Base-by-base conservation (phyloP, 2,329 filamentous ascomycete species). In the Calonectria henricotiae region DNA sequence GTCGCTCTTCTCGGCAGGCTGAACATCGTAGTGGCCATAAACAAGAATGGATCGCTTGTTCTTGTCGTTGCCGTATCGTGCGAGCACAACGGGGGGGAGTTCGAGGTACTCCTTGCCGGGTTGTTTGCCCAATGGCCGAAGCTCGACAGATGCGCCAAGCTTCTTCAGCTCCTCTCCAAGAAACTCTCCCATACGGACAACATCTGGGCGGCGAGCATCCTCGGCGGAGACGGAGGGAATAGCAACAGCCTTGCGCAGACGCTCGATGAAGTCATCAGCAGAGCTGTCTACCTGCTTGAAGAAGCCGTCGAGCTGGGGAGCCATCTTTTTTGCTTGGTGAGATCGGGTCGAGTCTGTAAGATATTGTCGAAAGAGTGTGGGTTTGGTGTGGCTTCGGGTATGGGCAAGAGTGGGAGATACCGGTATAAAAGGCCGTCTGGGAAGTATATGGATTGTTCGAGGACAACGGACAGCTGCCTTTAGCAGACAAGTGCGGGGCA, bases 1-100 rank as follows among this genome's bases (percentile, higher is more conserved):
- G 78, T 99, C 96, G 76, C 93, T 94, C 86, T 93, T 93, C 80
- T 95, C 89, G 39, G 96, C 96, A 30, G 96, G 96, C 85, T 99
- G 96, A 41, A 99, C 96, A 82, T 99, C 96, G 86, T 99, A 99
- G 87, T 99, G 96, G 58, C 96, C 96, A 81, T 99, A 99, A 55
- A 99, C 94, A 72, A 99, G 89, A 76, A 99, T 96, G 41, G 95
- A 98, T 71, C 94, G 91, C 90, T 98, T 99, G 83, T 90, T 94
- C 83, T 93, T 92, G 83, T 98, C 95, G 83, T 90, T 94, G 76
- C 96, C 95, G 83, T 98, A 98, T 76, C 96, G 92, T 61, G 92
- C 96, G 73, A 99, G 90, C 67, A 99, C 91, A 62, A 98, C 95
- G 1, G 96, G 96, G 4, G 96, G 96, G 17, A 99, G 92, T 67